phyloP scores from a whole-genome alignment of 768 basidiomycete genomes.

The Leccinum longicurvipes region DNA sequence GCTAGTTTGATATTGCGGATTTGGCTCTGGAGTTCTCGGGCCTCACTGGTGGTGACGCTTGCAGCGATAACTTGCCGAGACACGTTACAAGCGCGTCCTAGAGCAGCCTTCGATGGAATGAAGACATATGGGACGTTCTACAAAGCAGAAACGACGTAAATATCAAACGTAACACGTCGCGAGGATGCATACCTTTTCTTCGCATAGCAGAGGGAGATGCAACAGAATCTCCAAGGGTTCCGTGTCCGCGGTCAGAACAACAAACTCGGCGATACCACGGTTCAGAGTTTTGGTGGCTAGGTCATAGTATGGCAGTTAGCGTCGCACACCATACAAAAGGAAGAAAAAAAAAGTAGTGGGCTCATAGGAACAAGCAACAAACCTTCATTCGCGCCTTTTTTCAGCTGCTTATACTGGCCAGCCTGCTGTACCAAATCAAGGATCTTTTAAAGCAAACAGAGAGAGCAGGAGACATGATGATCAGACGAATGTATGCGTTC shows the following conservation, averaged over 20 bases:
- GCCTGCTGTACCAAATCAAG: slow-evolving; percentile 95
- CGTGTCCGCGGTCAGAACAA: slow-evolving; percentile 93
- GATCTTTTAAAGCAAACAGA: slow-evolving; percentile 51
- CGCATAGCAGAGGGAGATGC: slow-evolving; percentile 94
- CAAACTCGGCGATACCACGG: slow-evolving; percentile 96
- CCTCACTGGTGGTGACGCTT: slow-evolving; percentile 95
- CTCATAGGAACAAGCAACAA: slow-evolving; percentile 15
- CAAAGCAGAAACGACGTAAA: slow-evolving; percentile 1
- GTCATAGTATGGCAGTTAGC: slow-evolving; percentile 7
- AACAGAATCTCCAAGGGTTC: slow-evolving; percentile 97
- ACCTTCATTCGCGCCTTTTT: slow-evolving; percentile 99
- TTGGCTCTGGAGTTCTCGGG: slow-evolving; percentile 85
- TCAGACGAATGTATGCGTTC: not conserved
- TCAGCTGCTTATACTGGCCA: slow-evolving; percentile 94
- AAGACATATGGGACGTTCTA: slow-evolving; percentile 97
- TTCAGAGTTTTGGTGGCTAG: slow-evolving; percentile 96
- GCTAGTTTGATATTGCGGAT: slow-evolving; percentile 81
- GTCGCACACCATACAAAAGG: not conserved
- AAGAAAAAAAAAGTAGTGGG: not conserved
- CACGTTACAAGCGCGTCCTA: slow-evolving; percentile 95
- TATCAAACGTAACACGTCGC: not conserved
- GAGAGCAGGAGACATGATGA: not conserved
- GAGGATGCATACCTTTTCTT: slow-evolving; percentile 76
- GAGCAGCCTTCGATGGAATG: slow-evolving; percentile 90
- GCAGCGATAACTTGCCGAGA: slow-evolving; percentile 93